Evolutionary conservation across 371 early-diverging fungal genomes (phyloP).

Genomic region (Phascolomyces articulosus): DNA sequence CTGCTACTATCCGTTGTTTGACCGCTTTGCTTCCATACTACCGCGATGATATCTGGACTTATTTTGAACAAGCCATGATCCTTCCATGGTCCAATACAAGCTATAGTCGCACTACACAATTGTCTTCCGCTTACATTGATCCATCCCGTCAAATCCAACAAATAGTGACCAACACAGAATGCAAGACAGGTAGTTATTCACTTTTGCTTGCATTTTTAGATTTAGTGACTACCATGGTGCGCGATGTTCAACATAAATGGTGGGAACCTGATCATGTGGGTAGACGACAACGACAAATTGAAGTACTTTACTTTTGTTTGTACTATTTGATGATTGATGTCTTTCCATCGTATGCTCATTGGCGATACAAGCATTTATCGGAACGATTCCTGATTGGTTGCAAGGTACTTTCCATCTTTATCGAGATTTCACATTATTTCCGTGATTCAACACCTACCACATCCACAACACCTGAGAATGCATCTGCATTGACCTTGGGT

Average conservation of each 20-base stretch:
- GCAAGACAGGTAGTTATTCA: slow-evolving; percentile 31
- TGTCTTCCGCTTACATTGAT: slow-evolving; percentile 7
- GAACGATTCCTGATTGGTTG: slow-evolving; percentile 45
- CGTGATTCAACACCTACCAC: slow-evolving; percentile 5
- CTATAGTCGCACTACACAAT: slow-evolving; percentile 11
- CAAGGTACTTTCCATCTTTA: slow-evolving; percentile 40
- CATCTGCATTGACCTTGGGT: slow-evolving; percentile 14
- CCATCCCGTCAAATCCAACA: slow-evolving; percentile 32
- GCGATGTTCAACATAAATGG: slow-evolving; percentile 44
- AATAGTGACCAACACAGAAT: slow-evolving; percentile 38
- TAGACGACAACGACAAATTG: slow-evolving; percentile 25
- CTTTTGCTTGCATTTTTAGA: slow-evolving; percentile 43
- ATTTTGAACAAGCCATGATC: slow-evolving; percentile 31
- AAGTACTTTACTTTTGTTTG: slow-evolving; percentile 32
- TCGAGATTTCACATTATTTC: slow-evolving; percentile 34
- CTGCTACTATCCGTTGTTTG: slow-evolving; percentile 33
- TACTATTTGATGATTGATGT: slow-evolving; percentile 47
- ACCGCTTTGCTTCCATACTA: slow-evolving; percentile 36
- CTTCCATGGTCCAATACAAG: slow-evolving; percentile 34
- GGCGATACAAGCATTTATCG: slow-evolving; percentile 46
- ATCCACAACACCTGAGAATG: not conserved
- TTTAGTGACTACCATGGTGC: slow-evolving; percentile 37
- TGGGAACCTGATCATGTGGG: slow-evolving; percentile 19
- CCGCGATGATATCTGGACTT: slow-evolving; percentile 34
- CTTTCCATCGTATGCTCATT: slow-evolving; percentile 41